Evolutionary conservation across 768 basidiomycete species (phyloP), one percentile per base, ranked within the genome.

Genomic region (Boletus speciosus): DNA sequence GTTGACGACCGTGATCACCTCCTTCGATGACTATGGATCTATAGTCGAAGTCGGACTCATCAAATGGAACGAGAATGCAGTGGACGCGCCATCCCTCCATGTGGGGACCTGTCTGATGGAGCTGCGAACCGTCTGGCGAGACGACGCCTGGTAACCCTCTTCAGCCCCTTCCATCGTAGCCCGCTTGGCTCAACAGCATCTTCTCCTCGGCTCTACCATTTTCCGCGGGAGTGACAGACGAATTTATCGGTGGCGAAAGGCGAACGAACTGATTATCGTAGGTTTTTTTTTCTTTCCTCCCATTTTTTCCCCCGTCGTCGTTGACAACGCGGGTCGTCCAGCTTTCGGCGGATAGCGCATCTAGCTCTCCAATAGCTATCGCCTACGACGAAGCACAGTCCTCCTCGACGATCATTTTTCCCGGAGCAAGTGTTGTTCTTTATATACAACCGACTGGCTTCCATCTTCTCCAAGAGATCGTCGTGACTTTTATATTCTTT

Each of bases 401-500:
- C 4, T 32, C 12, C 16, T 38, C 36, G 4, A 35, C 16, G 4
- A 25, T 37, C 14, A 21, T 39, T 32, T 15, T 19, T 9, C n/a
- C 14, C 1, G 46, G 9, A 19, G 21, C 31, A n/a, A 50, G 12
- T 19, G 6, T 48, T 9, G 19, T 52, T 37, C 41, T 64, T 5
- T 58, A 35, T 19, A 32, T 64, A 29, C 62, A 47, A 11, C 62
- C 56, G 10, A 50, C 51, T 10, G 62, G 62, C 10, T 64, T 64
- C 36, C 62, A 61, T 47, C 42, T 64, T 34, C 44, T 64, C 21
- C 49, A 31, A 15, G 59, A 64, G 34, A 40, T 63, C 21, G 36
- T 64, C 31, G 52, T 31, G 9, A 64, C 62, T 2, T 64, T 61
- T 46, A 34, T 56, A 16, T 32, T 61, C 31, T 59, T 54, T 29